Percentiles rank a stretch among this genome's conserved stretches.
Conservation (phyloP, 345 rosid genomes). For the Populus pruinosa region DNA sequence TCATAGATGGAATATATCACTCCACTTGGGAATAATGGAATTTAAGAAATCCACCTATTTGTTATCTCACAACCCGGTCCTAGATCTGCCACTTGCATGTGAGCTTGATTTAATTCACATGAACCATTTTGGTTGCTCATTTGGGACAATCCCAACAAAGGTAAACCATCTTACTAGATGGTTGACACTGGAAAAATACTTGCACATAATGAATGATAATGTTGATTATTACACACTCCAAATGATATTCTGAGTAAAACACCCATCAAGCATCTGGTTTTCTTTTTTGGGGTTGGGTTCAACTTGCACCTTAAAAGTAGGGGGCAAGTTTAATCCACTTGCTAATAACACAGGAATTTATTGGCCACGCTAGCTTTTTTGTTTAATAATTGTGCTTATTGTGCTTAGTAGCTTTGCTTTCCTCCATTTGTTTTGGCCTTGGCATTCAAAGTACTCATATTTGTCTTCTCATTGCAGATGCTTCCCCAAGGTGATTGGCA, state of each 20-base stretch:
- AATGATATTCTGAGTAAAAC: constrained; percentile 3
- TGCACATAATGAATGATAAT: not conserved
- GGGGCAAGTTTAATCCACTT: constrained; percentile 7
- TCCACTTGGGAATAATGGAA: not conserved
- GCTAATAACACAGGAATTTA: not conserved
- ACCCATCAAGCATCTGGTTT: not conserved
- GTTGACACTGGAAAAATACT: not conserved
- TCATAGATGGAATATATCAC: not conserved
- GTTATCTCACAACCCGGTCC: not conserved
- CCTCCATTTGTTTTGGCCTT: not conserved
- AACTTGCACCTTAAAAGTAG: not conserved
- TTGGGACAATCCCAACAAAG: not conserved
- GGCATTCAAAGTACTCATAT: not conserved
- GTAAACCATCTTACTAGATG: not conserved
- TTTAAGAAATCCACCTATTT: not conserved
- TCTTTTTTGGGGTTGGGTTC: not conserved
- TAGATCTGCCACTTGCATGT: not conserved
- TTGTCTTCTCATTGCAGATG: constrained; percentile 23
- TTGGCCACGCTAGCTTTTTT: not conserved
- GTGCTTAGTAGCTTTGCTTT: not conserved
- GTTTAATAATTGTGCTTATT: not conserved
- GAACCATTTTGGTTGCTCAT: not conserved
- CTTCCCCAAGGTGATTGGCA: constrained; percentile 35
- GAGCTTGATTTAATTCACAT: not conserved
- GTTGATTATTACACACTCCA: not conserved